Evolutionary conservation across 495 filamentous ascomycete genomes (phyloP).

Genomic region (Lineolata rhizophorae): DNA sequence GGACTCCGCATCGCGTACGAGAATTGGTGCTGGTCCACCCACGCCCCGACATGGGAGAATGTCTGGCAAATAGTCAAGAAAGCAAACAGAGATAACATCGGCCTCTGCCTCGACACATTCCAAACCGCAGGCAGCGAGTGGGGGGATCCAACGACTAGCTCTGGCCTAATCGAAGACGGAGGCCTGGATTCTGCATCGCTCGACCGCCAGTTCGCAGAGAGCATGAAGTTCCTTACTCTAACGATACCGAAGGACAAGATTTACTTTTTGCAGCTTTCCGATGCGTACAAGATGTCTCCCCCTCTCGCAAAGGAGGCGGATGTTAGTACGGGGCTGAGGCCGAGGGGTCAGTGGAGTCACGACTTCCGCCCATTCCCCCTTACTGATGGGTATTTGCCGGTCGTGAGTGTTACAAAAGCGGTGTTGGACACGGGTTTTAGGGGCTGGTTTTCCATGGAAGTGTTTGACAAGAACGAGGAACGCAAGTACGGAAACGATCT

Average conservation of each 20-base stretch:
- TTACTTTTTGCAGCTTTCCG: conserved; percentile 53
- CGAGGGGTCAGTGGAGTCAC: conserved; percentile 50
- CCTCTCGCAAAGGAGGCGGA: conserved; percentile 27
- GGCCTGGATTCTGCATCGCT: conserved; percentile 16
- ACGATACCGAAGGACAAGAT: conserved; percentile 50
- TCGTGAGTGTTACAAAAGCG: conserved; percentile 38
- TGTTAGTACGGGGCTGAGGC: conserved; percentile 25
- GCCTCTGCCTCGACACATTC: conserved; percentile 67
- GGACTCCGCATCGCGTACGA: conserved; percentile 49
- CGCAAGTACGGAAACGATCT: too few relatives aligned
- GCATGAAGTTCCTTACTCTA: conserved; percentile 28
- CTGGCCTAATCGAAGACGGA: conserved; percentile 33
- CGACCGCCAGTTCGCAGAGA: conserved; percentile 25
- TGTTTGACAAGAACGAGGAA: too few relatives aligned
- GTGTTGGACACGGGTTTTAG: conserved; percentile 49
- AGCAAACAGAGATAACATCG: conserved; percentile 41
- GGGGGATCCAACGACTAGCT: conserved; percentile 47
- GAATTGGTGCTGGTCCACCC: conserved; percentile 70
- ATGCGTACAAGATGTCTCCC: conserved; percentile 41
- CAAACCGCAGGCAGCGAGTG: conserved; percentile 57
- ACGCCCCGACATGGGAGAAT: conserved; percentile 42
- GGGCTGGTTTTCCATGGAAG: conserved; percentile 54
- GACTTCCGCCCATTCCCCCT: conserved; percentile 48
- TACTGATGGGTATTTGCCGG: conserved; percentile 50
- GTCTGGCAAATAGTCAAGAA: conserved; percentile 43